phyloP scores from a whole-genome alignment of 441 rosid genomes.

The Theobroma grandiflorum region DNA sequence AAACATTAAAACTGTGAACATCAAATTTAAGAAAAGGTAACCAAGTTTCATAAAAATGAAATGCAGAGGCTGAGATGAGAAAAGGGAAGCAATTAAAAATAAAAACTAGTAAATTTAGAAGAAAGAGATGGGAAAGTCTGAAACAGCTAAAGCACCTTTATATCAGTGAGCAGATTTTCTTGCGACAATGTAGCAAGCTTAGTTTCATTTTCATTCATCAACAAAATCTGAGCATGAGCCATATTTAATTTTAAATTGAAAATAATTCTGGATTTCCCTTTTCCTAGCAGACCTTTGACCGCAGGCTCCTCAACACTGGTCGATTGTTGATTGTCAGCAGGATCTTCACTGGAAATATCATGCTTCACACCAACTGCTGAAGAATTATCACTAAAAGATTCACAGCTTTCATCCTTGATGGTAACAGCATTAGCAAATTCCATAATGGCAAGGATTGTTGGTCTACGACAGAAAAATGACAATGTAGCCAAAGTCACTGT shows the following conservation, averaged over 20 bases:
- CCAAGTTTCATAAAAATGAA: conserved; percentile 11
- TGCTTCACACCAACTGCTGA: conserved; percentile 51
- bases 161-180: conserved; percentile 87
- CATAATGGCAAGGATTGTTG: conserved; percentile 93
- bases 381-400: conserved; percentile 68
- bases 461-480: conserved; percentile 96
- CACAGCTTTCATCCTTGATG: conserved; percentile 68
- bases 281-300: conserved; percentile 91
- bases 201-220: conserved; percentile 95
- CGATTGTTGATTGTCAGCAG: conserved; percentile 46
- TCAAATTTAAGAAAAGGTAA: neutral
- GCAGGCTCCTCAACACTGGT: conserved; percentile 56
- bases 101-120: neutral
- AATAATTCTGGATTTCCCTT: conserved; percentile 90
- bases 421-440: conserved; percentile 85
- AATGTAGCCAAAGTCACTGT: conserved; percentile 83
- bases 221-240: conserved; percentile 90
- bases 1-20: conserved; percentile 29
- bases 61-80: conserved; percentile 13
- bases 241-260: conserved; percentile 85
- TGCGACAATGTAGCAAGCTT: conserved; percentile 91
- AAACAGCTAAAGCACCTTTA: conserved; percentile 69
- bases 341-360: conserved; percentile 50
- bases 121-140: neutral
- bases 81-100: conserved; percentile 22